phyloP scores from a whole-genome alignment of 2,329 filamentous ascomycete genomes.

The Xylariaceae sp. region DNA sequence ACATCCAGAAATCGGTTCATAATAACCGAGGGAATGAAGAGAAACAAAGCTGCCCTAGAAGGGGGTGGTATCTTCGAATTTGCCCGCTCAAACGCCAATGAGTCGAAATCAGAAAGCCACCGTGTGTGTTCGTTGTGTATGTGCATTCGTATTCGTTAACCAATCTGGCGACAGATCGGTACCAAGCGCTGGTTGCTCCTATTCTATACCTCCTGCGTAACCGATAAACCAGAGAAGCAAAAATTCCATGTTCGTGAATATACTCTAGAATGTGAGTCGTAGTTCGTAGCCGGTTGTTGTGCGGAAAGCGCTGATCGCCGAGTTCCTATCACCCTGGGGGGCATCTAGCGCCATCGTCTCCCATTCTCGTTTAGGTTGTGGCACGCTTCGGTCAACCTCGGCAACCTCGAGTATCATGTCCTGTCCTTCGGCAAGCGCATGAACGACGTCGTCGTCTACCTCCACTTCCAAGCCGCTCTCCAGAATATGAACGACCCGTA shows the following conservation, averaged over 20 bases:
- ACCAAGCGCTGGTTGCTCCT: constrained; percentile 5
- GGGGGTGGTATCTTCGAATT: constrained; percentile 36
- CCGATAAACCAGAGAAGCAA: constrained; percentile 6
- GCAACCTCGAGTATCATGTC: constrained; percentile 79
- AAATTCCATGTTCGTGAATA: constrained; percentile 15
- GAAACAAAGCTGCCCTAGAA: constrained; percentile 28
- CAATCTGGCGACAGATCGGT: constrained; percentile 14
- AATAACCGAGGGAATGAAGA: constrained; percentile 21
- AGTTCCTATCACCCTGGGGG: constrained; percentile 41
- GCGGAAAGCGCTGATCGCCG: constrained; percentile 36
- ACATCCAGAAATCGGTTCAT: constrained; percentile 16
- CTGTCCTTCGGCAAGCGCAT: constrained; percentile 83
- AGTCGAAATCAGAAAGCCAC: constrained; percentile 26
- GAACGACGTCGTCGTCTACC: constrained; percentile 87
- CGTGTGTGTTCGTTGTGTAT: constrained; percentile 24
- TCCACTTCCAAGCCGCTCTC: constrained; percentile 78
- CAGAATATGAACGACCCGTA: constrained; percentile 72
- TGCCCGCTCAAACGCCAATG: constrained; percentile 32
- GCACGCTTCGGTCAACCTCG: constrained; percentile 43
- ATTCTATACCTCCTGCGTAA: constrained; percentile 21
- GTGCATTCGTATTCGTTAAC: constrained; percentile 30
- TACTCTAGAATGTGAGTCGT: constrained; percentile 49
- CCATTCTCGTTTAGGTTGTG: constrained; percentile 59
- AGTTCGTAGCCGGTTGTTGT: constrained; percentile 46
- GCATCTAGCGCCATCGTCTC: constrained; percentile 64